phyloP scores from a whole-genome alignment of 2,329 filamentous ascomycete genomes.

The Zasmidium angulare region DNA sequence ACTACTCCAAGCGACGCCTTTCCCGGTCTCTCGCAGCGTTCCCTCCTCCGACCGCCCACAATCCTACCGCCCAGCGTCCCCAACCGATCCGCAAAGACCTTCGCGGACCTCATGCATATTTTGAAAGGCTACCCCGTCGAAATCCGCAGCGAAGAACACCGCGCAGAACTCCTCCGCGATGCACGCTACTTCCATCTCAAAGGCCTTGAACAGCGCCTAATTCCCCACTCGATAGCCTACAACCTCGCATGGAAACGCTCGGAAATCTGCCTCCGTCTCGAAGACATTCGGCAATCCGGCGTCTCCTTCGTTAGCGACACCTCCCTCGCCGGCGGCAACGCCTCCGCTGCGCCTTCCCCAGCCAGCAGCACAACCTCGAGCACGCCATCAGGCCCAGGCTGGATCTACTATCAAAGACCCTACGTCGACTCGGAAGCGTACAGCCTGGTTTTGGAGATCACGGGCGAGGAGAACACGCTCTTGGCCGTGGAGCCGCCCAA shows the following conservation, averaged over 20 bases:
- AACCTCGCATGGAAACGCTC: conserved; percentile 67
- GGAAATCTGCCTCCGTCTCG: conserved; percentile 77
- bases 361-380: conserved; percentile 15
- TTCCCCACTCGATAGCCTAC: conserved; percentile 72
- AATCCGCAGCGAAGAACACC: conserved; percentile 74
- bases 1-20: conserved; percentile 76
- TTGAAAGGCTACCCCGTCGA: conserved; percentile 80
- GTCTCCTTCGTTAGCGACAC: conserved; percentile 63
- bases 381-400: conserved; percentile 41
- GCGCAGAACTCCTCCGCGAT: conserved; percentile 75
- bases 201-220: conserved; percentile 82
- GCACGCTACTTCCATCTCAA: conserved; percentile 93
- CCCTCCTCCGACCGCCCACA: conserved; percentile 80
- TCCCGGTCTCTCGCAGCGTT: conserved; percentile 76
- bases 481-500: conserved; percentile 20
- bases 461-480: conserved; percentile 56
- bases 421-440: conserved; percentile 74
- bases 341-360: conserved; percentile 14
- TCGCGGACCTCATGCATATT: conserved; percentile 77
- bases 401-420: conserved; percentile 79
- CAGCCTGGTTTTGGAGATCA: conserved; percentile 79
- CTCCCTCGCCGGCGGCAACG: conserved; percentile 22
- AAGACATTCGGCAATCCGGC: conserved; percentile 87
- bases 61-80: conserved; percentile 81
- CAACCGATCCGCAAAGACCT: conserved; percentile 77